Evolutionary conservation across 495 filamentous ascomycete genomes (phyloP).

Genomic region (Trichoderma orchidacearum): DNA sequence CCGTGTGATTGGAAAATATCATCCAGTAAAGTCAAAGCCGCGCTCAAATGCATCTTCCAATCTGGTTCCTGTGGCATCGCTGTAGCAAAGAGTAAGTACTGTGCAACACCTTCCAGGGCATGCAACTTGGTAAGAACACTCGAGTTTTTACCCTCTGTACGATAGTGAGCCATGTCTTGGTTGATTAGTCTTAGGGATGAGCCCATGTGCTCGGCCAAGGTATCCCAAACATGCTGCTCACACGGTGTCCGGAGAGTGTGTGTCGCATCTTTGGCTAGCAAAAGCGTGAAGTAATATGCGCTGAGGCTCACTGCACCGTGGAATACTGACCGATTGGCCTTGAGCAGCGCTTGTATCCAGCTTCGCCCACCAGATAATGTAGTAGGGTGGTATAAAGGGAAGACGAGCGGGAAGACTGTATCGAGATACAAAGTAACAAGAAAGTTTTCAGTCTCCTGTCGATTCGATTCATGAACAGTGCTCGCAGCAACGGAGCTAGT

Average conservation of each 20-base stretch:
- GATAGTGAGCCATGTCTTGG: neutral
- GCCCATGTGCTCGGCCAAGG: neutral
- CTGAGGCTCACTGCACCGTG: neutral
- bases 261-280: neutral
- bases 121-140: neutral
- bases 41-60: neutral
- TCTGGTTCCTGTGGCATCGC: neutral
- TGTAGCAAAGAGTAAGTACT: neutral
- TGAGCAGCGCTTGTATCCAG: neutral
- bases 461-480: neutral
- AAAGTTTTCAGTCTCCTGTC: neutral
- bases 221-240: neutral
- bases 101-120: neutral
- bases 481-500: neutral
- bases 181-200: neutral
- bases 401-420: slow-evolving; percentile 1
- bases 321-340: neutral
- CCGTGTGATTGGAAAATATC: neutral
- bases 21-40: neutral
- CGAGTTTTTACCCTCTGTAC: neutral
- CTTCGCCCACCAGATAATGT: neutral
- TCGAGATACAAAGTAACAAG: neutral
- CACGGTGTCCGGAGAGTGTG: neutral
- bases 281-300: neutral
- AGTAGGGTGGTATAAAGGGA: neutral